phyloP scores from a whole-genome alignment of 179 eudicot genomes.

The Spinacia oleracea region DNA sequence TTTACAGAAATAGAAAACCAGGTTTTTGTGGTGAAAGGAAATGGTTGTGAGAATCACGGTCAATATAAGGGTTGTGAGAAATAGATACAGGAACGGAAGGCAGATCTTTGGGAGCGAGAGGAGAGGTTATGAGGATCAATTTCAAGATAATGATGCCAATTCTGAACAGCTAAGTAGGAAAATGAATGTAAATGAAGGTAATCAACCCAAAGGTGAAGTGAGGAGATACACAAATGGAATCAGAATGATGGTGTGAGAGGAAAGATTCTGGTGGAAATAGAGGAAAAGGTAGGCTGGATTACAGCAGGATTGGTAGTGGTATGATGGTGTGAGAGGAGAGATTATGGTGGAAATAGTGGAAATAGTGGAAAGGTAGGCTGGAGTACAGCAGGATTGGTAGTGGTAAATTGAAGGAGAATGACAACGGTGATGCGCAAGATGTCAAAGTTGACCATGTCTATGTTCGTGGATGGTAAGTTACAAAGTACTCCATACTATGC shows the following conservation, averaged over 20 bases:
- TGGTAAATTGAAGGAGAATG: constrained; percentile 21
- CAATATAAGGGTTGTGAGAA: constrained; percentile 2
- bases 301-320: constrained; percentile 13
- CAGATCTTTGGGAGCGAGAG: constrained; percentile 20
- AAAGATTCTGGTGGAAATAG: constrained; percentile 19
- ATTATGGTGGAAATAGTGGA: no score
- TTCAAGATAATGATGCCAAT: not conserved
- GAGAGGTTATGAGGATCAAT: constrained; percentile 12
- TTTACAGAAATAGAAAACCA: constrained; percentile 2
- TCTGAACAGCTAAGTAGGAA: constrained; percentile 3
- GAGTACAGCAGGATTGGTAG: no score
- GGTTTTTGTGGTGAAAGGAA: constrained; percentile 24
- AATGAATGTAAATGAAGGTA: not conserved
- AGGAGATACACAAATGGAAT: constrained; percentile 10
- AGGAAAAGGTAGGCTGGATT: constrained; percentile 19
- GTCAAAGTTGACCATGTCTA: constrained; percentile 5
- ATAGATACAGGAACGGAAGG: constrained; percentile 6
- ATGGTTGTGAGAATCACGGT: constrained; percentile 8
- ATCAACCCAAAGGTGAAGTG: not conserved
- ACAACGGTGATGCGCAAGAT: not conserved
- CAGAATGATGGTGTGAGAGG: constrained; percentile 20
- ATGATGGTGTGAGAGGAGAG: no score
- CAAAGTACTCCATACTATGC: no score
- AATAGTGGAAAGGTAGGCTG: no score
- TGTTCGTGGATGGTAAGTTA: constrained; percentile 23